Evolutionary conservation across 2,329 filamentous ascomycete species (phyloP), one percentile per base, ranked within the genome.

Genomic region (Chaetomium olivaceum): DNA sequence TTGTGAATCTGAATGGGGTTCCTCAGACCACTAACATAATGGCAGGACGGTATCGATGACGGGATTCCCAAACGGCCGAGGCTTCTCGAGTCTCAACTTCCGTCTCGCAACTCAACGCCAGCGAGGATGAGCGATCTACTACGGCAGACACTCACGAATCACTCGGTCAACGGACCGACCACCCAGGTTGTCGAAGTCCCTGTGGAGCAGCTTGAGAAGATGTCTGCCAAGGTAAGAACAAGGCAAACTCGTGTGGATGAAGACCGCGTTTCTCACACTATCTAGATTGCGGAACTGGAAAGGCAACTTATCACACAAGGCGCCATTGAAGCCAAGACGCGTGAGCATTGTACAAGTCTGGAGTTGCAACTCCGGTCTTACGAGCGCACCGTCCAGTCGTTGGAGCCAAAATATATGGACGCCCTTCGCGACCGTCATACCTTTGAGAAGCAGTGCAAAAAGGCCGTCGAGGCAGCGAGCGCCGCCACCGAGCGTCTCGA

Each of bases 371-470:
- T 83, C 19, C 78, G 81, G 33, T 81, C 81, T 21, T 78, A 82
- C 61, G 76, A 80, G 58, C 76, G 75, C 25, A 82, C 82, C 1
- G 73, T 82, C 2, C 76, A 76, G 25, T 74, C 75, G 6, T 79
- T 86, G 4, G 81, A 85, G 58, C 73, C 76, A 8, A 79, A 78
- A 52, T 82, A 81, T 64, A 80, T 83, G 68, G 77, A 77, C 16
- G 83, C 85, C 2, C 73, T 87, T 5, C 75, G 81, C 64, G 85
- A 88, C 25, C 82, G 84, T 39, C 78, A 77, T 39, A 71, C 70
- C 5, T 83, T 82, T 50, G 80, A 86, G 69, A 77, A 74, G 23
- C 78, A 86, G 36, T 80, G 80, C 58, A 75, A 78, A 48, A 73
- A 70, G 4, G 77, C 77, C 2, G 66, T 72, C 36, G 73, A 76